A percentile compares a stretch with the other conserved stretches of the same genome.
These are phyloP conservation scores for Hemileia vastatrix DNA, from an alignment of 1,284 basidiomycete genomes.

Conservation along the genomic window DNA sequence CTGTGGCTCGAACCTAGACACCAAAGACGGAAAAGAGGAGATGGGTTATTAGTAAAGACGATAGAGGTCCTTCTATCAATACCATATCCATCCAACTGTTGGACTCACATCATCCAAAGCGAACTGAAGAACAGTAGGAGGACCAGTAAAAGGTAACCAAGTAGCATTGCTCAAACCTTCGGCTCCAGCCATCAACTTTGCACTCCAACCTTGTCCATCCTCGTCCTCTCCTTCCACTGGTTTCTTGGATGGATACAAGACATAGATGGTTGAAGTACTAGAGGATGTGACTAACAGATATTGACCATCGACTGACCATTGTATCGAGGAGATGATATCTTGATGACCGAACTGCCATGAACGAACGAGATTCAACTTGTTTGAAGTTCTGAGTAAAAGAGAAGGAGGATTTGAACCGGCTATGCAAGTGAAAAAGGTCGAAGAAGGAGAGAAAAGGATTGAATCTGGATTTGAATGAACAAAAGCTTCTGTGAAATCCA, in stretches of 20 bases:
- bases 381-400: no score
- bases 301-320: slow-evolving; percentile 36
- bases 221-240: slow-evolving; percentile 29
- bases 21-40: neutral
- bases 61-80: no score
- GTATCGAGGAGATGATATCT: slow-evolving; percentile 24
- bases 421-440: no score
- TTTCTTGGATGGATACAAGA: slow-evolving; percentile 30
- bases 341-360: no score
- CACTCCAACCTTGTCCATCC: slow-evolving; percentile 35
- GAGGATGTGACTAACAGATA: slow-evolving; percentile 29
- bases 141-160: slow-evolving; percentile 30
- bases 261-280: slow-evolving; percentile 28
- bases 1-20: no score
- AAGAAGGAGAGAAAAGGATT: no score
- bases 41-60: neutral
- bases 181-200: slow-evolving; percentile 31
- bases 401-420: no score
- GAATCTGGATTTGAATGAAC: no score
- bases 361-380: no score
- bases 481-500: no score
- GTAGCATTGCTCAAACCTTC: slow-evolving; percentile 31
- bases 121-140: slow-evolving; percentile 30
- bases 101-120: slow-evolving; percentile 29
- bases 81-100: neutral